Evolutionary conservation across 164 flowering plant genomes (phyloP).

Genomic region (Magnolia changhungtana): DNA sequence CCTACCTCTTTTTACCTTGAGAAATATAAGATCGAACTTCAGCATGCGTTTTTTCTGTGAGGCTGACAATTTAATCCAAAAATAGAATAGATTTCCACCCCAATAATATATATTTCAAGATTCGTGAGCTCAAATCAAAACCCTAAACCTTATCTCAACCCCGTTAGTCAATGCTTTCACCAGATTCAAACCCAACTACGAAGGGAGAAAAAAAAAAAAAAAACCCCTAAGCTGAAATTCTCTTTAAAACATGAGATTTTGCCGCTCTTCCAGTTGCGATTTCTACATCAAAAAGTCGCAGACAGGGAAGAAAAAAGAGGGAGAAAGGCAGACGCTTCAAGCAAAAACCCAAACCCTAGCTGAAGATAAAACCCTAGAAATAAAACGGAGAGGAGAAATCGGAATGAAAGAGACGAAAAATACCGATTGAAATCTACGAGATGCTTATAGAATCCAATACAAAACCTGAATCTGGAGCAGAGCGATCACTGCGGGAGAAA

Average conservation of each 20-base stretch:
- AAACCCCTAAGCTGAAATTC: not conserved
- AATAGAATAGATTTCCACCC: not conserved
- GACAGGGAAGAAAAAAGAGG: not conserved
- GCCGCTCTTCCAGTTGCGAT: not conserved
- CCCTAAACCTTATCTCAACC: not conserved
- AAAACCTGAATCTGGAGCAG: constrained; percentile 9
- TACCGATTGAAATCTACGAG: constrained; percentile 1
- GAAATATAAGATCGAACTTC: too few relatives aligned
- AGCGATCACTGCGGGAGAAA: constrained; percentile 2
- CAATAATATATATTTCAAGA: not conserved
- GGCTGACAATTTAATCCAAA: too few relatives aligned
- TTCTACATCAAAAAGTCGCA: not conserved
- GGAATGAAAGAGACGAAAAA: not conserved
- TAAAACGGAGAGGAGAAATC: not conserved
- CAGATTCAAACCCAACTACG: constrained; percentile 1
- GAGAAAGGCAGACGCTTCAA: not conserved
- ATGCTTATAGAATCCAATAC: constrained; percentile 3
- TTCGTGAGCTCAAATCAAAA: not conserved
- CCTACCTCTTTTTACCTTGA: constrained; percentile 35
- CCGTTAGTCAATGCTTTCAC: not conserved
- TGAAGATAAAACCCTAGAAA: not conserved
- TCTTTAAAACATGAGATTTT: not conserved
- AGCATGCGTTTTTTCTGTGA: too few relatives aligned
- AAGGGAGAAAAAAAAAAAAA: not conserved
- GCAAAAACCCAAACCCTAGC: not conserved